Evolutionary conservation across 768 basidiomycete genomes (phyloP).

Genomic region (Boletus sp.): DNA sequence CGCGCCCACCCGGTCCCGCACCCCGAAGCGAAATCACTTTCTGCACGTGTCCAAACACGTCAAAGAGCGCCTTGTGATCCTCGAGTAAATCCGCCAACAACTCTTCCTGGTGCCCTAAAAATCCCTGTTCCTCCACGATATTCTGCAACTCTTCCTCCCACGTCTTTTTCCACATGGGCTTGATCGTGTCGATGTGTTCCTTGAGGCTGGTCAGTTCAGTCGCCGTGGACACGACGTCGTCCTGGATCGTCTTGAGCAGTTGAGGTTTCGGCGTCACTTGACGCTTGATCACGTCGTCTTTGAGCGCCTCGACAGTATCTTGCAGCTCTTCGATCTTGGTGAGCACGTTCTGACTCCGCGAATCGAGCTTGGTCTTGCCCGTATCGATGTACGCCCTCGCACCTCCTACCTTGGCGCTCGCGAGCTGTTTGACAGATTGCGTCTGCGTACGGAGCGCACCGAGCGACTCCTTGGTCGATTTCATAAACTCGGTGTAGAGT

Average conservation of each 20-base stretch:
- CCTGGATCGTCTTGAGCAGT: conserved; percentile 66
- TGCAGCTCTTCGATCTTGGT: conserved; percentile 92
- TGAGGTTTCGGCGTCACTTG: conserved; percentile 79
- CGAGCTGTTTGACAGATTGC: conserved; percentile 82
- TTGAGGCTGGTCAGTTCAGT: conserved; percentile 72
- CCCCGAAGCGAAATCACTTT: conserved; percentile 76
- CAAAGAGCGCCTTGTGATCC: conserved; percentile 85
- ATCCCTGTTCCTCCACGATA: conserved; percentile 95
- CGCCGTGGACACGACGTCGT: conserved; percentile 63
- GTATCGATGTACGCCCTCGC: conserved; percentile 85
- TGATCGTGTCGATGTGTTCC: conserved; percentile 83
- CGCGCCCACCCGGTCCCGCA: conserved; percentile 40
- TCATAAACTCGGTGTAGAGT: conserved; percentile 91
- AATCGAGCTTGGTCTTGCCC: conserved; percentile 89
- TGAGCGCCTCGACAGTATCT: conserved; percentile 84
- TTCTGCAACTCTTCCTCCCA: conserved; percentile 97
- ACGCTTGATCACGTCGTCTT: conserved; percentile 88
- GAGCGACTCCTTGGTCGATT: conserved; percentile 84
- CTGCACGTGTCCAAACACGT: conserved; percentile 88
- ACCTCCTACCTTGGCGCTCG: conserved; percentile 77
- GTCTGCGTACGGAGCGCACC: conserved; percentile 78
- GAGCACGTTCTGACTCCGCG: conserved; percentile 82
- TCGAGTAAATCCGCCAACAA: conserved; percentile 84
- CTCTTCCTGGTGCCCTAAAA: conserved; percentile 90
- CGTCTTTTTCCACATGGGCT: conserved; percentile 98